phyloP scores from a whole-genome alignment of 805 yeast species.

The Metschnikowia matae region DNA sequence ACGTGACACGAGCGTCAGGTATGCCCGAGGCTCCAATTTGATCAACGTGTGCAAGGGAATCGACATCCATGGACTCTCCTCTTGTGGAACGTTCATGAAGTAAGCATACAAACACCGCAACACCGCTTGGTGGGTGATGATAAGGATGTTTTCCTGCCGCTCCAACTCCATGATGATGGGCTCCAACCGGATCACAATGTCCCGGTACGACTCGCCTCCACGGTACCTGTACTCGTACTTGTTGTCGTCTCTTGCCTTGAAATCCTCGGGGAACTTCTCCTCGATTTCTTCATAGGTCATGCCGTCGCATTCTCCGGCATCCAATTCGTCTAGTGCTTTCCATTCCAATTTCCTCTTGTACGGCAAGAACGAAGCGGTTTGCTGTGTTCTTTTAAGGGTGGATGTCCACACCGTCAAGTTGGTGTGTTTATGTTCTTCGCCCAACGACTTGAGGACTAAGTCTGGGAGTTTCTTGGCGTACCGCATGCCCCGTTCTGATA shows the following conservation, averaged over 20 bases:
- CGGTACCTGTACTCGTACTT: conserved; percentile 94
- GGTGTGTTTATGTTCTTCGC: conserved; percentile 48
- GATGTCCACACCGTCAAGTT: conserved; percentile 92
- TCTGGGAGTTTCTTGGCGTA: conserved; percentile 81
- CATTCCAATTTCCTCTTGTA: conserved; percentile 76
- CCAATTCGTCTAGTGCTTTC: conserved; percentile 96
- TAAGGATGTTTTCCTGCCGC: conserved; percentile 91
- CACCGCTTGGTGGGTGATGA: conserved; percentile 97
- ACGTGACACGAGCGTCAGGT: conserved; percentile 79
- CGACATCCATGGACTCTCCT: conserved; percentile 98
- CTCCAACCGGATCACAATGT: conserved; percentile 89
- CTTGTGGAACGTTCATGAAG: conserved; percentile 97
- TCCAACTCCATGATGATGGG: conserved; percentile 98
- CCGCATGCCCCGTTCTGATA: conserved; percentile 77
- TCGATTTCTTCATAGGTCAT: conserved; percentile 94
- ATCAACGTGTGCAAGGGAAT: conserved; percentile 95
- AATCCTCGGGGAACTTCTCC: conserved; percentile 82
- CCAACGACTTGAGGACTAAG: conserved; percentile 61
- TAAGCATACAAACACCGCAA: conserved; percentile 94
- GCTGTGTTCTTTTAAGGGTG: conserved; percentile 85
- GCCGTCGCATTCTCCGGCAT: conserved; percentile 97
- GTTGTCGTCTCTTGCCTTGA: conserved; percentile 91
- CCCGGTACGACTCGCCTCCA: conserved; percentile 96
- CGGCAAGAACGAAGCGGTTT: conserved; percentile 80
- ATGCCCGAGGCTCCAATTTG: conserved; percentile 92